Conservation (phyloP, 257 asterid genomes). For the Scutellaria galericulata region DNA sequence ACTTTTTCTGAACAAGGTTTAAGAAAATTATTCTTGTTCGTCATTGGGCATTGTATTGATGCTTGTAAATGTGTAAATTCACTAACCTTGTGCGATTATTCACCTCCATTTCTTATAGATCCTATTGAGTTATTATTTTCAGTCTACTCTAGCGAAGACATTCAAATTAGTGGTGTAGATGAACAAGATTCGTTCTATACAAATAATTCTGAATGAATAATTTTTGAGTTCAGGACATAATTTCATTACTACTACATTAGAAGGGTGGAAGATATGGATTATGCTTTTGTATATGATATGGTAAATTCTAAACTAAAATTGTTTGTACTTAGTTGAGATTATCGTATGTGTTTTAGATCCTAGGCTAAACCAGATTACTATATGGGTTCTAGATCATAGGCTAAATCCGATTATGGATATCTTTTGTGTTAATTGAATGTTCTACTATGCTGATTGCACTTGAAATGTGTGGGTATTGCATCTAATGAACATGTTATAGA, state of each 20-base stretch:
- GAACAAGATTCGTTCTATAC: slow-evolving; percentile 4
- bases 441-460: slow-evolving; percentile 5
- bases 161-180: slow-evolving; percentile 4
- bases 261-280: slow-evolving; percentile 11
- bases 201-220: not conserved
- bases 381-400: slow-evolving; percentile 25
- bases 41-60: slow-evolving; percentile 2
- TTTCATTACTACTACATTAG: not conserved
- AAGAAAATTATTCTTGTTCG: slow-evolving; percentile 2
- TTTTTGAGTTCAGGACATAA: not conserved
- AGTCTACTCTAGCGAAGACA: not conserved
- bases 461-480: not conserved
- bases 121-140: not conserved
- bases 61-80: not conserved
- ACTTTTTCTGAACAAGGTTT: slow-evolving; percentile 12
- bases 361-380: slow-evolving; percentile 11
- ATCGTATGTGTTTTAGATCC: slow-evolving; percentile 24
- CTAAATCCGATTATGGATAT: slow-evolving; percentile 12
- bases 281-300: slow-evolving; percentile 15
- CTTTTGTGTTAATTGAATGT: slow-evolving; percentile 4
- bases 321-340: slow-evolving; percentile 18
- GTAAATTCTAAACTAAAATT: not conserved
- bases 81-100: not conserved
- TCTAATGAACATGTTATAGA: not conserved
- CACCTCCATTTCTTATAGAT: not conserved